Conservation (phyloP, 1,284 basidiomycete genomes). For the Ustilago shanxiensis region DNA sequence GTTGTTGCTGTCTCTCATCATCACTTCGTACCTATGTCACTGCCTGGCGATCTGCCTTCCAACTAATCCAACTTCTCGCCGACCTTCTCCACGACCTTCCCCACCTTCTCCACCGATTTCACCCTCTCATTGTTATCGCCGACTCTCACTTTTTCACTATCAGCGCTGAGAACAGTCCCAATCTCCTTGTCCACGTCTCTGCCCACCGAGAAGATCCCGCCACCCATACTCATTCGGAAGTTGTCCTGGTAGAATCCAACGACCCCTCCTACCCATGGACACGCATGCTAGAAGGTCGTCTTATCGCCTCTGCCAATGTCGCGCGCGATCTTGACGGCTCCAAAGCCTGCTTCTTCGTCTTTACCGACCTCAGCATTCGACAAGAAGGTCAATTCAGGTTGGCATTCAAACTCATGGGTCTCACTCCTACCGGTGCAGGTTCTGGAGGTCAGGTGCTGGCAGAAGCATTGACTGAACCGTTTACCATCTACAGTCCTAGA, state of each 20-base stretch:
- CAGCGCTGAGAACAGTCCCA: constrained; percentile 52
- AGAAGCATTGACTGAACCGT: constrained; percentile 36
- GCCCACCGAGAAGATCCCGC: constrained; percentile 30
- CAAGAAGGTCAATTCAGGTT: constrained; percentile 50
- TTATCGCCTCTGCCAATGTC: constrained; percentile 48
- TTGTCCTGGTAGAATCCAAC: constrained; percentile 37
- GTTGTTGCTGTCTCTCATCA: too few species aligned
- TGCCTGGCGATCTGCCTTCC: neutral
- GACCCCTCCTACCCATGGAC: constrained; percentile 34
- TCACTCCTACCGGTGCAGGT: constrained; percentile 10
- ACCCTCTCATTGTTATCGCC: neutral
- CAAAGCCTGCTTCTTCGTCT: constrained; percentile 55
- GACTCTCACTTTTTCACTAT: neutral
- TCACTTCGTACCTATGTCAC: too few species aligned
- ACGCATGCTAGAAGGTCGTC: constrained; percentile 50
- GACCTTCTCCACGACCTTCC: neutral
- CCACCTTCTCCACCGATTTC: neutral
- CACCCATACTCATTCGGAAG: constrained; percentile 20
- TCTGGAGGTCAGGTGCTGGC: constrained; percentile 38
- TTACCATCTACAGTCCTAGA: constrained; percentile 47
- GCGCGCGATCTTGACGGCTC: constrained; percentile 49
- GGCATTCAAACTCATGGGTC: constrained; percentile 44
- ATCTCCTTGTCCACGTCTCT: constrained; percentile 46
- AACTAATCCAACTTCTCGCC: neutral
- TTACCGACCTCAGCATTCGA: constrained; percentile 55